Percentiles rank a stretch among this genome's conserved stretches.
Conservation (phyloP, 139 green algal species). For the Choricystis sp. region DNA sequence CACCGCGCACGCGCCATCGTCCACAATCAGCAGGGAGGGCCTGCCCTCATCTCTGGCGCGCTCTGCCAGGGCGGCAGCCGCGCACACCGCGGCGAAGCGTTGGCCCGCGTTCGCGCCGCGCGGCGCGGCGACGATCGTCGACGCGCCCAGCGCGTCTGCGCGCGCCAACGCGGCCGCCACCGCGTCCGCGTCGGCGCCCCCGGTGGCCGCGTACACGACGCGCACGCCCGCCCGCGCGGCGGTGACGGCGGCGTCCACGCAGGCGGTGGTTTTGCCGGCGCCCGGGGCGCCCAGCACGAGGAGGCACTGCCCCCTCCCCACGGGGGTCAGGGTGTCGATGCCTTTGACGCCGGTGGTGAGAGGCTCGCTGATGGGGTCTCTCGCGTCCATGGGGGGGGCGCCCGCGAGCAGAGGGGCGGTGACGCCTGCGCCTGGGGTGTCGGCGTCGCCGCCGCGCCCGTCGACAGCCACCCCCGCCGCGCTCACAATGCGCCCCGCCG, state of each 20-base stretch:
- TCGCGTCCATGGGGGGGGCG: slow-evolving; percentile 44
- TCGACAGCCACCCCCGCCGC: slow-evolving; percentile 1
- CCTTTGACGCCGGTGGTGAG: slow-evolving; percentile 58
- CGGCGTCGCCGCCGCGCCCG: not conserved
- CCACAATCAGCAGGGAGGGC: slow-evolving; percentile 60
- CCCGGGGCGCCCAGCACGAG: slow-evolving; percentile 41
- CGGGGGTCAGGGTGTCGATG: slow-evolving; percentile 62
- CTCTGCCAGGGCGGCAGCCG: slow-evolving; percentile 47
- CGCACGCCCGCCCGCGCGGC: slow-evolving; percentile 22
- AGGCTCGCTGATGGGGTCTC: slow-evolving; percentile 56
- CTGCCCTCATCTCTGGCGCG: slow-evolving; percentile 43
- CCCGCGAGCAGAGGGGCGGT: slow-evolving; percentile 43
- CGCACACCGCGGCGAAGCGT: slow-evolving; percentile 48
- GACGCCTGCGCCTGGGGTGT: slow-evolving; percentile 12
- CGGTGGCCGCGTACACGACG: slow-evolving; percentile 36
- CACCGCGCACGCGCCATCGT: slow-evolving; percentile 25
- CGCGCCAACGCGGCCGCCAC: slow-evolving; percentile 18
- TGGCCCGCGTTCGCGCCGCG: slow-evolving; percentile 30
- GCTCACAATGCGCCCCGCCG: slow-evolving; percentile 26
- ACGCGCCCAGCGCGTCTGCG: slow-evolving; percentile 31
- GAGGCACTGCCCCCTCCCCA: slow-evolving; percentile 60
- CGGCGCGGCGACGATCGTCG: slow-evolving; percentile 39
- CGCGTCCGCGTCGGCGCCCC: slow-evolving; percentile 21
- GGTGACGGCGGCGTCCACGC: slow-evolving; percentile 43
- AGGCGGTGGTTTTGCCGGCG: slow-evolving; percentile 33